phyloP scores from a whole-genome alignment of 331 rosid genomes.

The Quercus lobata region DNA sequence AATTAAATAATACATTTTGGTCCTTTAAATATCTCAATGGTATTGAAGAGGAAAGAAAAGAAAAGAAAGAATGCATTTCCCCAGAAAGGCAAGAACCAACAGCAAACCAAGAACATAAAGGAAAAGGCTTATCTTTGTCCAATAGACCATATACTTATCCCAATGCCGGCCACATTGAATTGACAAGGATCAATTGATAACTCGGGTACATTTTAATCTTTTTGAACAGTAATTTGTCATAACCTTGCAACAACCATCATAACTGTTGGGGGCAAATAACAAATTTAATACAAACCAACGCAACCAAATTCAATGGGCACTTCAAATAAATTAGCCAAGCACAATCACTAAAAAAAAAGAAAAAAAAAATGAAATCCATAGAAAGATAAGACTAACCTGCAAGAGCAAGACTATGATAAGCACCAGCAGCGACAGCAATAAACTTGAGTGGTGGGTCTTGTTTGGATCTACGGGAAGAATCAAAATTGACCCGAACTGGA shows the following conservation, averaged over 20 bases:
- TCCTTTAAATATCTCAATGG: background rate
- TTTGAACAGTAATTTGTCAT: too few relatives aligned
- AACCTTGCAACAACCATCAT: too few relatives aligned
- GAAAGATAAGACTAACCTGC: conserved; percentile 50
- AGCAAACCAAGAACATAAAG: background rate
- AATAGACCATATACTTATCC: background rate
- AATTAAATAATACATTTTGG: background rate
- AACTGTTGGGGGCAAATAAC: too few relatives aligned
- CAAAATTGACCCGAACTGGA: conserved; percentile 58
- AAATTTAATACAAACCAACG: too few relatives aligned
- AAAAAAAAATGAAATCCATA: background rate
- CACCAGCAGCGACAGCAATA: conserved; percentile 78
- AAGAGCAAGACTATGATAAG: conserved; percentile 91
- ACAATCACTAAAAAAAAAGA: background rate
- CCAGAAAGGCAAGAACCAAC: background rate
- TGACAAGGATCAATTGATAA: background rate
- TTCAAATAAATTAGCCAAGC: too few relatives aligned
- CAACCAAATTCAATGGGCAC: too few relatives aligned
- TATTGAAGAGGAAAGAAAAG: background rate
- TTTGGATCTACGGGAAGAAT: conserved; percentile 13
- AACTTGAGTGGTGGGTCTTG: conserved; percentile 29
- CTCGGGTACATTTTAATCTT: too few relatives aligned
- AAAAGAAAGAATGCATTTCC: background rate
- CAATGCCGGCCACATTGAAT: background rate
- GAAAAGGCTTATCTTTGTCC: background rate